Percentiles rank a stretch among this genome's conserved stretches.
Evolutionary conservation across 2,329 filamentous ascomycete genomes (phyloP).

Genomic region (Fusarium siculi): DNA sequence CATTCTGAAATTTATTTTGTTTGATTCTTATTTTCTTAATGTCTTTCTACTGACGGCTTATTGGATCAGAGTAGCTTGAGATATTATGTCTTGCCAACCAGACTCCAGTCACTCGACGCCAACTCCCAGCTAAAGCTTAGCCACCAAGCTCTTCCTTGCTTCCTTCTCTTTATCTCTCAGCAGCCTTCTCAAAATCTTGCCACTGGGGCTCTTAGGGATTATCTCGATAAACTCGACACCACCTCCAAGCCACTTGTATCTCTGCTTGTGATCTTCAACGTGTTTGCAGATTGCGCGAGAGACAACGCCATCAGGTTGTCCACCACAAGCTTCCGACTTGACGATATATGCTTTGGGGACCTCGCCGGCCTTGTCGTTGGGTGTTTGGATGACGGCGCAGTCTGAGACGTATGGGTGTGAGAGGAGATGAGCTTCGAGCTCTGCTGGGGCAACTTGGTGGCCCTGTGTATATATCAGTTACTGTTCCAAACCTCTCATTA

Average conservation of each 20-base stretch:
- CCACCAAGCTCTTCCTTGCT: not conserved
- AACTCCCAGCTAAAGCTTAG: not conserved
- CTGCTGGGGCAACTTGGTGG: not conserved
- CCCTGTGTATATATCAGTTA: not conserved
- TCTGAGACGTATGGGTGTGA: not conserved
- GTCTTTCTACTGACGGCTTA: rapidly evolving
- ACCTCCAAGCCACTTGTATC: not conserved
- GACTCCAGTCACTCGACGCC: too few relatives aligned
- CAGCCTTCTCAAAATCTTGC: rapidly evolving
- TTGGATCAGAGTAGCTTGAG: rapidly evolving
- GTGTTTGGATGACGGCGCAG: not conserved
- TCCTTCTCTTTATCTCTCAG: not conserved
- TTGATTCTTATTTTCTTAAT: not conserved
- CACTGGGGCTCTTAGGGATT: not conserved
- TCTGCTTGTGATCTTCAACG: not conserved
- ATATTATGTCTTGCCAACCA: not conserved
- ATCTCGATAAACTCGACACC: not conserved
- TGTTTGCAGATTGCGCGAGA: not conserved
- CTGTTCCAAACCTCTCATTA: too few relatives aligned
- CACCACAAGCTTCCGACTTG: not conserved
- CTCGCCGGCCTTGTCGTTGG: not conserved
- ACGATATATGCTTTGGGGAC: not conserved
- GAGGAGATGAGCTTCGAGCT: not conserved
- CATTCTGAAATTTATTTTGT: rapidly evolving
- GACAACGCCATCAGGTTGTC: rapidly evolving